phyloP scores from a whole-genome alignment of 2,329 filamentous ascomycete species.

The Nothophaeocryptopus gaeumannii region DNA sequence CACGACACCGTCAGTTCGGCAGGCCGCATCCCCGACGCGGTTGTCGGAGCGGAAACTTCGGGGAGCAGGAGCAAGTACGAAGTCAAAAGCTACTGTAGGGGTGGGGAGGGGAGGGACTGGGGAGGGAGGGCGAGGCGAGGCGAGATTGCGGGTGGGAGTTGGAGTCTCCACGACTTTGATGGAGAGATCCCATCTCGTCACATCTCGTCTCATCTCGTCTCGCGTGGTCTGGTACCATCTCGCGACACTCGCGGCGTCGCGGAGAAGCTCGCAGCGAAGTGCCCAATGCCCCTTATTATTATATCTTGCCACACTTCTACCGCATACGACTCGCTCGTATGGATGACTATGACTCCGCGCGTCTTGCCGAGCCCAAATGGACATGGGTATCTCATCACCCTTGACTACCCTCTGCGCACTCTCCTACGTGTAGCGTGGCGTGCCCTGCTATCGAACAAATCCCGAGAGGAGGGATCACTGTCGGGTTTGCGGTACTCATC shows the following conservation, averaged over 20 bases:
- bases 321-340: too few relatives aligned
- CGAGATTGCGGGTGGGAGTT: background rate
- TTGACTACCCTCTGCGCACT: too few relatives aligned
- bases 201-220: background rate
- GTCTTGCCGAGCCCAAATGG: too few relatives aligned
- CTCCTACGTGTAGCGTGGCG: too few relatives aligned
- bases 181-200: slow-evolving; percentile 1
- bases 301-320: too few relatives aligned
- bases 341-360: too few relatives aligned
- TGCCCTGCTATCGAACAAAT: too few relatives aligned
- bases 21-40: slow-evolving; percentile 9
- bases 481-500: too few relatives aligned
- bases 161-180: background rate
- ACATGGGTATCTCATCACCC: too few relatives aligned
- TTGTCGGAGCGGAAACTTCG: background rate
- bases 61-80: background rate
- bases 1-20: slow-evolving; percentile 3
- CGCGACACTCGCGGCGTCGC: background rate
- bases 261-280: slow-evolving; percentile 5
- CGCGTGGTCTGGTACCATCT: background rate
- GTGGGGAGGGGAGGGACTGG: slow-evolving; percentile 3
- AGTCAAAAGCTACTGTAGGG: slow-evolving; percentile 4
- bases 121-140: too few relatives aligned
- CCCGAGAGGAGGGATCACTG: too few relatives aligned
- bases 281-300: too few relatives aligned